Conservation (phyloP, 1,284 basidiomycete species). For the Vanrija humicola region DNA sequence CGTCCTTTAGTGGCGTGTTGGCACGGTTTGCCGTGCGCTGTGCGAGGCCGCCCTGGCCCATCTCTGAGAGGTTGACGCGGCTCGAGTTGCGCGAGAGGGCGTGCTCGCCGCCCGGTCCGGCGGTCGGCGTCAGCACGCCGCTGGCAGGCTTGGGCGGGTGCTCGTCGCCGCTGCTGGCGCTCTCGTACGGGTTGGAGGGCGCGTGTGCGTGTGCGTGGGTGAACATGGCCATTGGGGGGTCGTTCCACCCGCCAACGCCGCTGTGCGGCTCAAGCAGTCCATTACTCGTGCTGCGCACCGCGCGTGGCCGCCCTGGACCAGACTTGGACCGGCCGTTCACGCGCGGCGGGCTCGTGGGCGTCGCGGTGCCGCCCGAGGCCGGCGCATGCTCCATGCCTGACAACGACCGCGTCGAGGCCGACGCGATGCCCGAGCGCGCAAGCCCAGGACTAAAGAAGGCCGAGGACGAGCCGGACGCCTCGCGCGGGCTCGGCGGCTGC, state of each 20-base stretch:
- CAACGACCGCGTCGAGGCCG: no score
- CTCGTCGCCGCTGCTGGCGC: conserved; percentile 7
- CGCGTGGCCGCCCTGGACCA: no score
- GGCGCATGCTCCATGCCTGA: no score
- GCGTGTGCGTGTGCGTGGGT: neutral
- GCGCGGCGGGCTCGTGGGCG: no score
- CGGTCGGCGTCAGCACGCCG: conserved; percentile 29
- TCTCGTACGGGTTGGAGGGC: conserved; percentile 1
- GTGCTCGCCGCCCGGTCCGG: conserved; percentile 8
- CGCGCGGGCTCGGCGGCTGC: conserved; percentile 7
- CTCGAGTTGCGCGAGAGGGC: conserved; percentile 40
- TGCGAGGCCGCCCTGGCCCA: conserved; percentile 25
- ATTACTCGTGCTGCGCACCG: no score
- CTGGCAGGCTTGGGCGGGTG: neutral
- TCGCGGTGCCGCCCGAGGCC: no score
- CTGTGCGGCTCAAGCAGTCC: neutral
- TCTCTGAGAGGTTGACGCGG: conserved; percentile 43
- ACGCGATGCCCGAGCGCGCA: no score
- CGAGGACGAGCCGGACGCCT: neutral
- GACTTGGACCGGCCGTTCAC: no score
- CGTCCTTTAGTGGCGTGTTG: conserved; percentile 14
- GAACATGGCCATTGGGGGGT: conserved; percentile 39
- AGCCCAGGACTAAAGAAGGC: no score
- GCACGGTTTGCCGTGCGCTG: conserved; percentile 33
- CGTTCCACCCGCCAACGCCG: conserved; percentile 43